Conservation (phyloP, 495 filamentous ascomycete genomes). For the Lasiosphaeria miniovina region DNA sequence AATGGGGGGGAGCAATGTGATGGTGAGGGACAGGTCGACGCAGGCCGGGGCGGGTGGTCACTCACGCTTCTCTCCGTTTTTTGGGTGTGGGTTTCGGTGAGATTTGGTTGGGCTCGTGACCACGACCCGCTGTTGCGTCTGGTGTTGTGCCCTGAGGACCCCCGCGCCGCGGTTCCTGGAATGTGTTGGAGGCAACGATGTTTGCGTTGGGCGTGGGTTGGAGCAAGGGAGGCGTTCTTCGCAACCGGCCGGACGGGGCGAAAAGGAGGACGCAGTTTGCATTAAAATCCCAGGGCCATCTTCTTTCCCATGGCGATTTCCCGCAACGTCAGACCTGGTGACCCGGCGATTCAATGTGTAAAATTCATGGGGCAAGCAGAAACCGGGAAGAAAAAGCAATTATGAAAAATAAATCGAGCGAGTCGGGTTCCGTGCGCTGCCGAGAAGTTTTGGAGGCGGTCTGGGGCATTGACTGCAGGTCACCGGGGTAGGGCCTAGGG, state of each 20-base stretch:
- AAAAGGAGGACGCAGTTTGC: neutral
- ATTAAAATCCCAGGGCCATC: neutral
- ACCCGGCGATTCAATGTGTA: conserved; percentile 1
- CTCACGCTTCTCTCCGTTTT: too few species aligned
- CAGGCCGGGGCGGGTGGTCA: neutral
- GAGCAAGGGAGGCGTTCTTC: neutral
- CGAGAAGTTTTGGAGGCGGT: conserved; percentile 26
- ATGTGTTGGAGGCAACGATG: neutral
- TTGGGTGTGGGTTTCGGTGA: too few species aligned
- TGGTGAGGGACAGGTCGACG: neutral
- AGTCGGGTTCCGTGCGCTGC: conserved; percentile 21
- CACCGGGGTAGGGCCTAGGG: conserved; percentile 16
- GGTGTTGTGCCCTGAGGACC: too few species aligned
- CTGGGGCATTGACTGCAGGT: conserved; percentile 23
- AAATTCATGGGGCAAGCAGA: conserved; percentile 15
- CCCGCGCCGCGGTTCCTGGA: too few species aligned
- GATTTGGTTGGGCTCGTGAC: too few species aligned
- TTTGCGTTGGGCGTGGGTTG: neutral
- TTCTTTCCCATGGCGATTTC: neutral
- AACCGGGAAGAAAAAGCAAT: conserved; percentile 14
- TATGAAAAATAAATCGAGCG: conserved; percentile 9
- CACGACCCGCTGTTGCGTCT: too few species aligned
- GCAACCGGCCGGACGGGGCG: neutral
- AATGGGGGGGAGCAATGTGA: conserved; percentile 11
- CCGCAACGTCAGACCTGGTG: neutral